Evolutionary conservation across 345 rosid genomes (phyloP).

Genomic region (Microthlaspi erraticum): DNA sequence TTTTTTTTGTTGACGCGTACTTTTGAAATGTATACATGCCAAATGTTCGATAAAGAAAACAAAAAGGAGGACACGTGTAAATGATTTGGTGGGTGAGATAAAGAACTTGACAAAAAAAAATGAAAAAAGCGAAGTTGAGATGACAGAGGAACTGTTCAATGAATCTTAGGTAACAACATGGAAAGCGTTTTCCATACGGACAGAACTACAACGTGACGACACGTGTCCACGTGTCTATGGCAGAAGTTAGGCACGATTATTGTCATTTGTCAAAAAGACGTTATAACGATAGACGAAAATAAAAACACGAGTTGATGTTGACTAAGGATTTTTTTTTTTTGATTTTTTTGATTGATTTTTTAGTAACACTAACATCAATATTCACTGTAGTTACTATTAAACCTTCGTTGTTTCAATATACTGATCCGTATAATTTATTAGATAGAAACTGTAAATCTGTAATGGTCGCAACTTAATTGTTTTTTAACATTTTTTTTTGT

Average conservation of each 20-base stretch:
- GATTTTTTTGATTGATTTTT: not conserved
- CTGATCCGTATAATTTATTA: not conserved
- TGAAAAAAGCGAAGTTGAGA: conserved; percentile 31
- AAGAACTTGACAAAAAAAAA: not conserved
- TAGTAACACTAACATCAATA: not conserved
- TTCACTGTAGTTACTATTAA: not conserved
- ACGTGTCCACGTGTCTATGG: conserved; percentile 44
- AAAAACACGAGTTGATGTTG: conserved; percentile 30
- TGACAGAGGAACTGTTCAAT: conserved; percentile 43
- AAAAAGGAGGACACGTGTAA: conserved; percentile 24
- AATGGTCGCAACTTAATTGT: not conserved
- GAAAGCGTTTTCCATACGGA: conserved; percentile 39
- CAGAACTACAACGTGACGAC: conserved; percentile 35
- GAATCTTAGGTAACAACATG: conserved; percentile 43
- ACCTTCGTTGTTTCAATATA: not conserved
- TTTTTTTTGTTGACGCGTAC: conserved; percentile 36
- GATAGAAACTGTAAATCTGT: not conserved
- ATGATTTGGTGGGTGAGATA: not conserved
- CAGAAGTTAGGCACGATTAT: conserved; percentile 41
- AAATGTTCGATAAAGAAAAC: conserved; percentile 11
- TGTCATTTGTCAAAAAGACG: conserved; percentile 43
- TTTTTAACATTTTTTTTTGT: not conserved
- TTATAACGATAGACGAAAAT: conserved; percentile 22
- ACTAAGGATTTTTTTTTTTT: conserved; percentile 34
- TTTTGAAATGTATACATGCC: conserved; percentile 31